phyloP scores from a whole-genome alignment of 2,329 filamentous ascomycete species.

The Thelonectria discophora region DNA sequence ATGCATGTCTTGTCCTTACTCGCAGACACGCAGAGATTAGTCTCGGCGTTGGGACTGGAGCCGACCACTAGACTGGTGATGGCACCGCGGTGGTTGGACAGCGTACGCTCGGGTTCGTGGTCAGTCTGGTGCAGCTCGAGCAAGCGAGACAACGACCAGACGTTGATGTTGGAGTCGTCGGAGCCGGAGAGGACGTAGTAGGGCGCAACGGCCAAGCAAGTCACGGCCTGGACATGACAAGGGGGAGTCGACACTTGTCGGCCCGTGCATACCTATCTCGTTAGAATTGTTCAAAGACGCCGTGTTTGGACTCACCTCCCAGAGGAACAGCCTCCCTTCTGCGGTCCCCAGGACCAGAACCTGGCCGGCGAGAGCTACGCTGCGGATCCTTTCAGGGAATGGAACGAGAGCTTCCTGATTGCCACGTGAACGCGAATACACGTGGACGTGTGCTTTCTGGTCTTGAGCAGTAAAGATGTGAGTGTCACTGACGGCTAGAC shows the following conservation, averaged over 20 bases:
- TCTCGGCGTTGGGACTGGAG: slow-evolving; percentile 71
- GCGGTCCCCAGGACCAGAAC: slow-evolving; percentile 83
- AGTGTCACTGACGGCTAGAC: slow-evolving; percentile 79
- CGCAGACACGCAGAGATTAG: slow-evolving; percentile 84
- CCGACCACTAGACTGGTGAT: slow-evolving; percentile 72
- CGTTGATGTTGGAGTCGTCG: slow-evolving; percentile 87
- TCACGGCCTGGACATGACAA: slow-evolving; percentile 82
- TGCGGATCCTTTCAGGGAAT: slow-evolving; percentile 86
- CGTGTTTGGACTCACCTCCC: slow-evolving; percentile 74
- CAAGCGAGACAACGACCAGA: slow-evolving; percentile 85
- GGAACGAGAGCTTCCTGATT: slow-evolving; percentile 90
- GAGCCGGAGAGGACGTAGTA: slow-evolving; percentile 81
- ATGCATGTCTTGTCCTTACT: slow-evolving; percentile 89
- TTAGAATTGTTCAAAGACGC: slow-evolving; percentile 34
- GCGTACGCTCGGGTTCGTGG: slow-evolving; percentile 76
- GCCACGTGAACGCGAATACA: slow-evolving; percentile 84
- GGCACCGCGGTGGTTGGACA: slow-evolving; percentile 79
- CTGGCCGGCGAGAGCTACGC: slow-evolving; percentile 75
- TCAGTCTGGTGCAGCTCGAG: slow-evolving; percentile 67
- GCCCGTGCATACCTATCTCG: slow-evolving; percentile 73
- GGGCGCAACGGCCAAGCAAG: slow-evolving; percentile 75
- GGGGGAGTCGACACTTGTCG: slow-evolving; percentile 78
- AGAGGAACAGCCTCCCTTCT: slow-evolving; percentile 86
- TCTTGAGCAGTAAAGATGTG: slow-evolving; percentile 93
- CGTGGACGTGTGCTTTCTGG: slow-evolving; percentile 91